phyloP scores from a whole-genome alignment of 768 basidiomycete genomes.

The Boletus sensibilis region DNA sequence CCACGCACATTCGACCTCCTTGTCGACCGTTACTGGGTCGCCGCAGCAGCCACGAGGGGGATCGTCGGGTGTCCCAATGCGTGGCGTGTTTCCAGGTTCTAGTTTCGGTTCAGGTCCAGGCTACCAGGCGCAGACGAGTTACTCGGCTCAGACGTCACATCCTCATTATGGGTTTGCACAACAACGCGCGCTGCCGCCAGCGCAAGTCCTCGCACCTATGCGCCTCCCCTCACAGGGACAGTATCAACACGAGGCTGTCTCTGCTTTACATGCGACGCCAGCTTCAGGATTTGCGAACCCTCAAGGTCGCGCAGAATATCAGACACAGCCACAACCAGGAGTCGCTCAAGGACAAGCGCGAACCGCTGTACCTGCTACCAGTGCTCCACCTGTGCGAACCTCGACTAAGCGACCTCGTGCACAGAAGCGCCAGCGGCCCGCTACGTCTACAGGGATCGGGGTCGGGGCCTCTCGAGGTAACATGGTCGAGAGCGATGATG shows the following conservation, averaged over 20 bases:
- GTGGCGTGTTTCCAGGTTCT: not conserved
- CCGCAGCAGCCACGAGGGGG: constrained; percentile 10
- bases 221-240: constrained; percentile 9
- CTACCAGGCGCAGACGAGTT: constrained; percentile 1
- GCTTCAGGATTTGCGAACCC: not conserved
- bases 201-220: not conserved
- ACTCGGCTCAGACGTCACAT: constrained; percentile 1
- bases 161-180: constrained; percentile 6
- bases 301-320: constrained; percentile 1
- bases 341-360: constrained; percentile 1
- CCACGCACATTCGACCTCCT: constrained; percentile 25
- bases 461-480: not conserved
- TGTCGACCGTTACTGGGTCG: constrained; percentile 26
- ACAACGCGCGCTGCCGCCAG: constrained; percentile 10
- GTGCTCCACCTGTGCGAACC: constrained; percentile 1
- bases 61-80: not conserved
- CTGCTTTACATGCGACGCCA: constrained; percentile 2
- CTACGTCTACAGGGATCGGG: not conserved
- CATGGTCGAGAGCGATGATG: constrained; percentile 26
- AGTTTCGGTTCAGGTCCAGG: not conserved
- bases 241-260: constrained; percentile 2
- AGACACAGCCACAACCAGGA: not conserved
- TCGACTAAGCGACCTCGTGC: constrained; percentile 23
- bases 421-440: constrained; percentile 21
- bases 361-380: not conserved